Evolutionary conservation across 2,329 filamentous ascomycete species (phyloP), one percentile per base, ranked within the genome.

Genomic region (Penicillium occitanis): DNA sequence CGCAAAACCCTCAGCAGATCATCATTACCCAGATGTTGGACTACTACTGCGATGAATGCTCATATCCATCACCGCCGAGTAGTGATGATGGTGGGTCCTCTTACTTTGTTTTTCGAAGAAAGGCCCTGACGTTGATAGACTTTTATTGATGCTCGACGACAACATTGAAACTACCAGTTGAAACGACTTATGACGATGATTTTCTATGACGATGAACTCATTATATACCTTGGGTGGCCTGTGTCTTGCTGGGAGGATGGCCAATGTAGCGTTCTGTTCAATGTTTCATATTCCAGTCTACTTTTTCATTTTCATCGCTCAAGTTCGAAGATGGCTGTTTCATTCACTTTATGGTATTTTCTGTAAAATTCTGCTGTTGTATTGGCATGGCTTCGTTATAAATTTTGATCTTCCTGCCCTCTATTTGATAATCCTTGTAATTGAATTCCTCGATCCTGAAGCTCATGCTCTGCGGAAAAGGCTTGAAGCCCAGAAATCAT

Each of bases 61-160:
- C 62, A 8, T 64, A 64, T 40, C 62, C 62, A 2, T 64, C 62
- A 5, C 62, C 62, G 14, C 62, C 62, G 7, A 64, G 62, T 48
- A 64, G 62, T 40, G 62, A 64, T 8, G 40, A 58, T 48, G 51
- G 62, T 64, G 30, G 40, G 28, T 35, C 8, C 33, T 25, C 1
- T 57, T 25, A 6, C 11, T 30, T 30, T 7, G 3, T 5, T 37
- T 19, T 13, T 7, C 8, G 2, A 19, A 22, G 53, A 57, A 57
- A 5, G 6, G 5, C 5, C 8, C 53, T 57, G 3, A 57, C 25
- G 19, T 37, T 8, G 30, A 40, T 57, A 57, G 53, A 19, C 30
- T 37, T 37, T 35, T 55, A n/a, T 55, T 55, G 11, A 57, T 40
- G 8, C 51, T 22, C 6, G 10, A 3, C 33, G 30, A 37, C 33